Evolutionary conservation across 1,284 basidiomycete genomes (phyloP).

Genomic region (Coniferiporia weirii): DNA sequence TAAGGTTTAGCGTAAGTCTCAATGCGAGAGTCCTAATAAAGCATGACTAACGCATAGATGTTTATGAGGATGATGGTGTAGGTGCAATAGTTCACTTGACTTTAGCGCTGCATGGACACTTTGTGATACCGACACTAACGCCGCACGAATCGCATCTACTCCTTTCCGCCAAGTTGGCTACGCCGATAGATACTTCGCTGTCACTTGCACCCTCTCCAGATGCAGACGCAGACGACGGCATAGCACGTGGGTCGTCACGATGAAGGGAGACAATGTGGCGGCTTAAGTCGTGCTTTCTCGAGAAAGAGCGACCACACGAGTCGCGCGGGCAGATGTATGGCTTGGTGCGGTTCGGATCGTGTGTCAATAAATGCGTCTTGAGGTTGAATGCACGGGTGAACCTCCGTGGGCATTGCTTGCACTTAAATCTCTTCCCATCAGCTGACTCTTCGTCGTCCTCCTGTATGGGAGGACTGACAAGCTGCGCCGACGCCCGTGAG

Average conservation of each 20-base stretch:
- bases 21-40: neutral
- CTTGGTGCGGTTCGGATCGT: slow-evolving; percentile 82
- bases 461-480: slow-evolving; percentile 30
- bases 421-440: slow-evolving; percentile 71
- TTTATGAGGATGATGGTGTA: no score
- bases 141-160: slow-evolving; percentile 44
- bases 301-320: slow-evolving; percentile 80
- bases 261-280: slow-evolving; percentile 85
- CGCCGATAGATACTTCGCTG: slow-evolving; percentile 9
- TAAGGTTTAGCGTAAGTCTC: slow-evolving; percentile 25
- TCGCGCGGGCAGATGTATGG: slow-evolving; percentile 79
- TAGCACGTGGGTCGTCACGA: slow-evolving; percentile 44
- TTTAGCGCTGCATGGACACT: slow-evolving; percentile 61
- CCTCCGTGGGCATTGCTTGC: slow-evolving; percentile 63
- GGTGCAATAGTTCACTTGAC: no score
- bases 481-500: slow-evolving; percentile 35
- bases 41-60: neutral
- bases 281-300: slow-evolving; percentile 84
- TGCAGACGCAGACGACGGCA: no score
- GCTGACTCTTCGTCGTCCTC: slow-evolving; percentile 38
- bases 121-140: slow-evolving; percentile 50
- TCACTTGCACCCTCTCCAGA: slow-evolving; percentile 56
- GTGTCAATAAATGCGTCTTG: slow-evolving; percentile 87
- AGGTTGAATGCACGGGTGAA: slow-evolving; percentile 89
- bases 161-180: slow-evolving; percentile 5